Evolutionary conservation across 73 alveolate genomes (phyloP).

Genomic region (Tetrahymena borealis): DNA sequence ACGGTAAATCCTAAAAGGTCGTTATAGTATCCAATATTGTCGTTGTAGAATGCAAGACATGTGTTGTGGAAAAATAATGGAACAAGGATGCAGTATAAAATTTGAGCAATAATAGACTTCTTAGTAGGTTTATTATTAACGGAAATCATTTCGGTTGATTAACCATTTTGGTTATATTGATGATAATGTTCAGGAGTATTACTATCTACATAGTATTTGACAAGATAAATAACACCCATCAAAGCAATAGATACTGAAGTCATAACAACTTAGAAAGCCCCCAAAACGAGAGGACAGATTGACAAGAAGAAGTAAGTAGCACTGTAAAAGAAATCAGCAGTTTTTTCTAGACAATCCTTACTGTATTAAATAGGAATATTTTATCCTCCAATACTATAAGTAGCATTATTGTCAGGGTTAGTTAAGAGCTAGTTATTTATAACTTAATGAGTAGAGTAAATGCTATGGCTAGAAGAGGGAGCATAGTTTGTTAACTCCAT

Average conservation of each 20-base stretch:
- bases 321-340: not conserved
- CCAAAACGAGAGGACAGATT: not conserved
- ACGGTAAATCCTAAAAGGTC: not conserved
- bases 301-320: not conserved
- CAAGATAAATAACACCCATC: not conserved
- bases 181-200: not conserved
- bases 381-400: not conserved
- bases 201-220: not conserved
- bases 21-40: not conserved
- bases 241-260: not conserved
- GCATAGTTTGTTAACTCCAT: not conserved
- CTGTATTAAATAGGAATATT: not conserved
- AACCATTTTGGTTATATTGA: not conserved
- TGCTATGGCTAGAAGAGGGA: not conserved
- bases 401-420: not conserved
- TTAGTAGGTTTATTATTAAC: not conserved
- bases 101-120: not conserved
- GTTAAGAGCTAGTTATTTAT: not conserved
- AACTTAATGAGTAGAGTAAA: not conserved
- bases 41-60: not conserved
- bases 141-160: not conserved
- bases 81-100: not conserved
- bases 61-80: not conserved
- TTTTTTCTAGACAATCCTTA: not conserved
- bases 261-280: not conserved